Base-by-base conservation (phyloP, 1,284 basidiomycete genomes). In the Ceratobasidium sp. region DNA sequence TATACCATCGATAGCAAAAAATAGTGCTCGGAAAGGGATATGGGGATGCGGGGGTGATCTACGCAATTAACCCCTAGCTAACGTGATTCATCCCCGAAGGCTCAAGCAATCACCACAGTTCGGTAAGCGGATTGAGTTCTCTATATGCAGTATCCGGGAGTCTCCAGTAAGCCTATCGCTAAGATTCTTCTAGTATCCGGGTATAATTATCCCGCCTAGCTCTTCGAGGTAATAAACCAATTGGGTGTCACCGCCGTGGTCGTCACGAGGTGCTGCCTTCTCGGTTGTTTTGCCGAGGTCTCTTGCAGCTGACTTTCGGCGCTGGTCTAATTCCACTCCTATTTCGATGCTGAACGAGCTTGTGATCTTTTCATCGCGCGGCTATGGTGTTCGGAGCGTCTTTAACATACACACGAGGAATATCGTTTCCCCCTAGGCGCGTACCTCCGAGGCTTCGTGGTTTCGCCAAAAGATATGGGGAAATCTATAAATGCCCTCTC, bases 191-290 rank as follows among this genome's bases (percentile, higher is more conserved):
- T 62, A 54, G 36, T 41, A 41, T 41, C 36, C 36, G 36, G 15
- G 27, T 19, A 24, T 22, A 31, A 51, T 36, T 36, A 11, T 29
- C 24, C 11, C 36, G 36, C 47, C 36, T 33, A 22, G 2, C 36
- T 53, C 41, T 56, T 59, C 47, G 11, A 22, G 7, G 5, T 24
- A 27, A n/a, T 47, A 47, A 5, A 41, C 69, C 48, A 31, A 72
- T 47, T 62, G 2, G 22, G 47, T 53, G 45, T 22, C 45, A 11
- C n/a, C 53, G 14, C 11, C 17, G 2, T 15, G 7, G 27, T 51
- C 8, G 27, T 53, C 69, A 72, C 33, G 56, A 72, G 69, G 69
- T 48, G 24, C n/a, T 19, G 27, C 47, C 45, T 72, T 60, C 69
- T 27, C 9, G 27, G 41, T 22, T 41, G 29, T 62, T 53, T 57